A percentile compares a stretch with the other conserved stretches of the same genome.
phyloP scores from a whole-genome alignment of 2,329 filamentous ascomycete genomes.

The Fusarium sacchari region DNA sequence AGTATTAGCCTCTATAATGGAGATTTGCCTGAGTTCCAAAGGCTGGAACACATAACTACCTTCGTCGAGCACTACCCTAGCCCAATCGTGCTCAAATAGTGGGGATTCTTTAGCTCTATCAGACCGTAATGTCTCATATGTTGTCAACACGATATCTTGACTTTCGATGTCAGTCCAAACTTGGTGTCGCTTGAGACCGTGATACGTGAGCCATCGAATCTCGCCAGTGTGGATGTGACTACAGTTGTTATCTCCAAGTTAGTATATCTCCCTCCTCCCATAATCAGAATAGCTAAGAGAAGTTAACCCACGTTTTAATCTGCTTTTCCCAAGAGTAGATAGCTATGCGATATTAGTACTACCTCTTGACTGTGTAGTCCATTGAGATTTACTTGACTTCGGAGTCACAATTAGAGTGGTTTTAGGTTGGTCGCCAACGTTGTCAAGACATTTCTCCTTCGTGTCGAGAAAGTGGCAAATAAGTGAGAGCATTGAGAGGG shows the following conservation, averaged over 20 bases:
- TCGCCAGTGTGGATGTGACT: background rate
- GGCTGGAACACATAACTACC: background rate
- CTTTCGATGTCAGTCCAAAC: background rate
- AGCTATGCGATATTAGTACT: background rate
- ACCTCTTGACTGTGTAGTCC: background rate
- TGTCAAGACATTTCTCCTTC: background rate
- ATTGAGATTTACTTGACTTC: background rate
- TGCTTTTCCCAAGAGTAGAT: background rate
- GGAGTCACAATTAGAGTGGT: background rate
- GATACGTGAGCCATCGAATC: background rate
- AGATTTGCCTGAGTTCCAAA: background rate
- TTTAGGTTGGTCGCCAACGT: background rate
- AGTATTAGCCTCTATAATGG: background rate
- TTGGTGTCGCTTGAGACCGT: background rate
- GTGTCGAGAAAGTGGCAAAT: background rate
- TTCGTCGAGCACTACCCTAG: background rate
- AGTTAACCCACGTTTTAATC: background rate
- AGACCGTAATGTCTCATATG: background rate
- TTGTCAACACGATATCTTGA: slow-evolving; percentile 1
- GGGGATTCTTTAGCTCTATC: background rate
- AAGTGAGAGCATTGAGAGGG: background rate
- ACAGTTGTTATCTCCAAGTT: background rate
- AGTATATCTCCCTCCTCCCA: background rate
- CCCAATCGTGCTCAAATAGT: background rate
- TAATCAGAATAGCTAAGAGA: background rate